Base-by-base conservation (phyloP, 1,284 basidiomycete genomes). In the Fomes fomentarius region DNA sequence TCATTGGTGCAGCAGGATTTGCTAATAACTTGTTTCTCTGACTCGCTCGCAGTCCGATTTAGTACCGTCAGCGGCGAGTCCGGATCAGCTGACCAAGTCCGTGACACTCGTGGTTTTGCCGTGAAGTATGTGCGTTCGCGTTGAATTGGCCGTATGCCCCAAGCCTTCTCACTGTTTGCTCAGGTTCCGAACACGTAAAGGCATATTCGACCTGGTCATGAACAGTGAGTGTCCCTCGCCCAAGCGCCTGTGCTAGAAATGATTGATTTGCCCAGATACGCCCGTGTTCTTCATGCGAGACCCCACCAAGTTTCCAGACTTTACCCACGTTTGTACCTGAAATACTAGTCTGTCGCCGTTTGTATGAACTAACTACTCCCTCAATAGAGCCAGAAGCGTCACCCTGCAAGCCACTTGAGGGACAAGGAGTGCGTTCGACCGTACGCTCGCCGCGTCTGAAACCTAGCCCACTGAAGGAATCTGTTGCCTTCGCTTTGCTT, bases 51-150 rank as follows among this genome's bases (percentile, higher is more conserved):
- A 69, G 79, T 84, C 42, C 90, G 93, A 49, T 95, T 95, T 79
- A 91, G 92, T 52, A 93, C 92, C n/a, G 91, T 94, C 61, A 91
- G 87, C 57, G 91, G 94, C 46, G 94, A 96, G 74, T 78, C 78
- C 34, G 94, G 94, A 19, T 93, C 93, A 31, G 81, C 91, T 21
- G 95, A 98, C 69, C 90, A 91, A 22, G 91, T 90, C 48, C 89
- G 94, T 61, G 95, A 97, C 70, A 93, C 93, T 41, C 91, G 94
- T 71, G 94, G 67, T 10, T 68, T 68, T 52, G 63, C 66, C n/a
- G 42, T 68, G 22, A 69, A 67, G 66, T 68, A 49, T 24, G 60
- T 52, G 6, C n/a, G 2, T 24, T n/a, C 34, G 10, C 24, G 39
- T 4, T 26, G 22, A 30, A 31, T 33, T n/a, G 24, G 42, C 25